phyloP scores from a whole-genome alignment of 2,329 filamentous ascomycete genomes.

The Alternaria burnsii region DNA sequence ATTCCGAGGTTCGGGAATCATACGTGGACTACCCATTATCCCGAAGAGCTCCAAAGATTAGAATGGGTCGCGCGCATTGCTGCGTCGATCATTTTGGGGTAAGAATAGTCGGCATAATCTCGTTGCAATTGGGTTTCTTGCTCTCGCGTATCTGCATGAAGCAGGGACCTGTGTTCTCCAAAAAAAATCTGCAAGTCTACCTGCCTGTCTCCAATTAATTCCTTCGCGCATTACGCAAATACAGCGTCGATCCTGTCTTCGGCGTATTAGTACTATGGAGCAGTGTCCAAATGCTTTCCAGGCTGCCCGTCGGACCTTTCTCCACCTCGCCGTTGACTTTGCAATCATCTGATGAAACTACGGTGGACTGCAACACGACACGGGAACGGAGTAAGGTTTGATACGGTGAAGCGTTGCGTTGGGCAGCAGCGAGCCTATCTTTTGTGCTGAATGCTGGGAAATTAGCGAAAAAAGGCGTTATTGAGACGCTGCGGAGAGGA shows the following conservation, averaged over 20 bases:
- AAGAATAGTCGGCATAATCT: not conserved
- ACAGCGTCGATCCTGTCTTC: not conserved
- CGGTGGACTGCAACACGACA: not conserved
- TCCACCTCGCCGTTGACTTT: not conserved
- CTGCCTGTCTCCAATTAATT: not conserved
- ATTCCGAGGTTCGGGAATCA: not conserved
- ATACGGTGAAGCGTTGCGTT: conserved; percentile 8
- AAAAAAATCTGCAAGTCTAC: not conserved
- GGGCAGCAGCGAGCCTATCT: conserved; percentile 2
- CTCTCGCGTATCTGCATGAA: not conserved
- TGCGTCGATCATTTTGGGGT: not conserved
- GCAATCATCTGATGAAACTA: conserved; percentile 2
- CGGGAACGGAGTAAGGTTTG: conserved; percentile 3
- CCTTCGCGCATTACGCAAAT: not conserved
- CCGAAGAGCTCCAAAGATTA: not conserved
- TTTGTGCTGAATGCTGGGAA: not conserved
- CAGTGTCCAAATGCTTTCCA: not conserved
- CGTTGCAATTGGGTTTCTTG: not conserved
- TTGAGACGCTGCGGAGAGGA: not conserved
- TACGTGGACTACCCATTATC: not conserved
- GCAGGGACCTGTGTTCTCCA: not conserved
- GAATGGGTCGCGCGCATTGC: not conserved
- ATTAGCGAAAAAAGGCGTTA: not conserved
- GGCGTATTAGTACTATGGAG: not conserved
- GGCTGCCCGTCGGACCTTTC: not conserved